Evolutionary conservation across 441 rosid species (phyloP).

Genomic region (Pelargonium myrrhifolium): DNA sequence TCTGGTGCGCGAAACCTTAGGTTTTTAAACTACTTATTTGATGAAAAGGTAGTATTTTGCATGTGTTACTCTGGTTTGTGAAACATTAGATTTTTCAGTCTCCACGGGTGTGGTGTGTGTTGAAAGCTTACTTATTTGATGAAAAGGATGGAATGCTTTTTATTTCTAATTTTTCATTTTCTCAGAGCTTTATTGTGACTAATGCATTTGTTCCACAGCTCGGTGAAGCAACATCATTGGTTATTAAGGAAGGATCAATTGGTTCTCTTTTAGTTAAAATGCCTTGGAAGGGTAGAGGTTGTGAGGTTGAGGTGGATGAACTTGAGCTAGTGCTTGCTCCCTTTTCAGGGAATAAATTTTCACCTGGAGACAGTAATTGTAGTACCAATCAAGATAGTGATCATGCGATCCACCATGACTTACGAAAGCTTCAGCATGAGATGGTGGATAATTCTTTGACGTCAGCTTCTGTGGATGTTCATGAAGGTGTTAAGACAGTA

Average conservation of each 20-base stretch:
- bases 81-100: too few relatives aligned
- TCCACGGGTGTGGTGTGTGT: background rate
- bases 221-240: slow-evolving; percentile 46
- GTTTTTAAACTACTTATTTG: background rate
- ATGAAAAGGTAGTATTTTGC: background rate
- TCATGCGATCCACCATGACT: slow-evolving; percentile 22
- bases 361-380: slow-evolving; percentile 27
- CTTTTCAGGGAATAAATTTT: slow-evolving; percentile 26
- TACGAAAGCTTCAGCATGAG: slow-evolving; percentile 37
- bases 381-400: slow-evolving; percentile 31
- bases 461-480: slow-evolving; percentile 56
- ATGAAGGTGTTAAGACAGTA: slow-evolving; percentile 94
- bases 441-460: slow-evolving; percentile 30
- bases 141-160: too few relatives aligned
- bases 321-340: slow-evolving; percentile 81
- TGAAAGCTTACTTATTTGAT: too few relatives aligned
- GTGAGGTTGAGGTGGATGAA: slow-evolving; percentile 84
- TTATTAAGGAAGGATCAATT: slow-evolving; percentile 92
- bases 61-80: too few relatives aligned
- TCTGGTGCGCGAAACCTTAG: background rate
- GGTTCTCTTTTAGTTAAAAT: slow-evolving; percentile 70
- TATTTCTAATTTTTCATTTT: background rate
- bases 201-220: slow-evolving; percentile 35
- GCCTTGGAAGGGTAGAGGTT: slow-evolving; percentile 83
- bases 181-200: slow-evolving; percentile 3